Evolutionary conservation across 2,329 filamentous ascomycete species (phyloP).

Genomic region (Claviceps arundinis): DNA sequence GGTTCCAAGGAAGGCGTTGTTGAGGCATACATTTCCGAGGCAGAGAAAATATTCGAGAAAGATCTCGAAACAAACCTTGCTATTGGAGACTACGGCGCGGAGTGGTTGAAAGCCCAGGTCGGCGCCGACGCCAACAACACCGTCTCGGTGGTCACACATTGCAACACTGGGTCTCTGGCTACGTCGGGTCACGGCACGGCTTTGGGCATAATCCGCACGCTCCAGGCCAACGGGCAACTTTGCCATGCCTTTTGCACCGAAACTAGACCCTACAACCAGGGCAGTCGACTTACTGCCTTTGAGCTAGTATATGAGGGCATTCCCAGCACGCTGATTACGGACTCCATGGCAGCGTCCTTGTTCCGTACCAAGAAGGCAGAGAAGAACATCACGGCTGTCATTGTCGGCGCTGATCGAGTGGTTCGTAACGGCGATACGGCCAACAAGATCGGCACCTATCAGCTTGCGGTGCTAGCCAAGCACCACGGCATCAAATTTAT

Average conservation of each 20-base stretch:
- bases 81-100: conserved; percentile 72
- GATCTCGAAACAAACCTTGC: conserved; percentile 78
- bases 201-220: conserved; percentile 78
- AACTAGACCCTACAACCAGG: conserved; percentile 95
- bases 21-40: conserved; percentile 59
- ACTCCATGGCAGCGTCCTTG: conserved; percentile 89
- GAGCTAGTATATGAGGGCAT: conserved; percentile 92
- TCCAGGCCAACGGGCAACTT: conserved; percentile 53
- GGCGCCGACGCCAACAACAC: conserved; percentile 31
- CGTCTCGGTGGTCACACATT: conserved; percentile 86
- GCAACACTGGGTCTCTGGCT: conserved; percentile 92
- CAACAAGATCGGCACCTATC: conserved; percentile 96
- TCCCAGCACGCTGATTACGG: conserved; percentile 81
- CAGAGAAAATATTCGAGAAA: conserved; percentile 75
- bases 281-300: conserved; percentile 85
- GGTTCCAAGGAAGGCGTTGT: conserved; percentile 40
- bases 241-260: conserved; percentile 90
- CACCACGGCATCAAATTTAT: conserved; percentile 88
- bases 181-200: conserved; percentile 97
- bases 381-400: conserved; percentile 67
- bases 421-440: conserved; percentile 95
- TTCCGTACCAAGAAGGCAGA: conserved; percentile 49
- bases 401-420: conserved; percentile 90
- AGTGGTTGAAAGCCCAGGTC: conserved; percentile 61
- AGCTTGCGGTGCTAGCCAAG: conserved; percentile 76